phyloP scores from a whole-genome alignment of 345 rosid species.

The Pseudoturritis turrita region DNA sequence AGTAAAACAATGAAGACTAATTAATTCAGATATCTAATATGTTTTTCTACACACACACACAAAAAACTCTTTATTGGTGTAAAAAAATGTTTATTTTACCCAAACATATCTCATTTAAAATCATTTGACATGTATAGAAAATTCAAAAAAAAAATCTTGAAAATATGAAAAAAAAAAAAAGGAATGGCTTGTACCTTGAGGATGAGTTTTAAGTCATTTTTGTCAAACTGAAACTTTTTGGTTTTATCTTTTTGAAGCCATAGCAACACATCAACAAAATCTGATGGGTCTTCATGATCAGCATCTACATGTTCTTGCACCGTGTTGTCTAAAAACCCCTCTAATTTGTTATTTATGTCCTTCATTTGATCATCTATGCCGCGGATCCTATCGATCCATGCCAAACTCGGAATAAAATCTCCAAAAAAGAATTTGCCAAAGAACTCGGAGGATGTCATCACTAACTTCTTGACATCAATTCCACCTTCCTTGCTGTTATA shows the following conservation, averaged over 20 bases:
- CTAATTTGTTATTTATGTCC: constrained; percentile 14
- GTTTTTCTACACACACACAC: background rate
- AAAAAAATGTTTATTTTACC: no score
- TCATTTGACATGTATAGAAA: no score
- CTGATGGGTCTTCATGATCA: background rate
- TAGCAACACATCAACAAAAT: background rate
- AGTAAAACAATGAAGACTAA: background rate
- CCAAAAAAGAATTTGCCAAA: constrained; percentile 37
- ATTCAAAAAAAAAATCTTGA: background rate
- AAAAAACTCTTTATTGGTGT: no score
- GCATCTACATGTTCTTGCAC: constrained; percentile 9
- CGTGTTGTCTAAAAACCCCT: constrained; percentile 14
- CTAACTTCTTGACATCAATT: constrained; percentile 26
- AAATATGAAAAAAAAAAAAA: background rate
- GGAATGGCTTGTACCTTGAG: background rate
- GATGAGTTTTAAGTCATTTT: background rate
- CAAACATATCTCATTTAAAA: no score
- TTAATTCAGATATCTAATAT: background rate
- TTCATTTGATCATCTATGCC: constrained; percentile 18
- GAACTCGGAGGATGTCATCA: constrained; percentile 23
- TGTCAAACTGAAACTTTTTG: background rate
- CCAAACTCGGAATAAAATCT: constrained; percentile 47
- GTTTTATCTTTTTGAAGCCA: background rate
- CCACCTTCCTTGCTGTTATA: constrained; percentile 28
- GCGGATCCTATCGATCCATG: constrained; percentile 31